Evolutionary conservation across 2,329 filamentous ascomycete genomes (phyloP).

Genomic region (Calonectria naviculata): DNA sequence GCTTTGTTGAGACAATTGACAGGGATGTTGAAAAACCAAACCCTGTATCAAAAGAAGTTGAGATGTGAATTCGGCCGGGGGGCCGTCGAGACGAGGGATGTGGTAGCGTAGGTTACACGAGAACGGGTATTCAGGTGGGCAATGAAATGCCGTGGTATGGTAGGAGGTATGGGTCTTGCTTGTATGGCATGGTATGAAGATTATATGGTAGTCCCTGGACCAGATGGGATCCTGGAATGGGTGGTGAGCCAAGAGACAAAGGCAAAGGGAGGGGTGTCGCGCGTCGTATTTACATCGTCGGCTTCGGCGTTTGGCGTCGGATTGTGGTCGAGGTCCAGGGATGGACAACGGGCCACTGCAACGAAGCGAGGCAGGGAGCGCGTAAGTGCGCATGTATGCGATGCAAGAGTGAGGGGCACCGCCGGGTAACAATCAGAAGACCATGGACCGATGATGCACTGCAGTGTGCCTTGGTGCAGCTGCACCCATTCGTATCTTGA

Average conservation of each 20-base stretch:
- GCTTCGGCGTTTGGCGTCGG: constrained; percentile 10
- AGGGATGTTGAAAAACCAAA: background rate
- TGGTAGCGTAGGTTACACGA: too few species aligned
- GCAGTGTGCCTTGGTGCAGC: background rate
- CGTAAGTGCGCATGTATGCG: background rate
- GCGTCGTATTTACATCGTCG: constrained; percentile 10
- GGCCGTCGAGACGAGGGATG: background rate
- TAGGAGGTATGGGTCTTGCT: background rate
- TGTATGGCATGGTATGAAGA: background rate
- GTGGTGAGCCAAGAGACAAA: constrained; percentile 4
- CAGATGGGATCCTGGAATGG: constrained; percentile 7
- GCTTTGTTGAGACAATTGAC: constrained; percentile 13
- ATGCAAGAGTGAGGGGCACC: constrained; percentile 1
- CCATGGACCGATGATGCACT: constrained; percentile 3
- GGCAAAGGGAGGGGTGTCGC: background rate
- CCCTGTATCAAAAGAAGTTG: background rate
- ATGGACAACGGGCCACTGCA: constrained; percentile 4
- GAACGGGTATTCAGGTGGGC: background rate
- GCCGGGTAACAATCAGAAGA: constrained; percentile 5
- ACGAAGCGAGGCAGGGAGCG: constrained; percentile 2
- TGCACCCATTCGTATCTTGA: background rate
- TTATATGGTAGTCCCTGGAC: background rate
- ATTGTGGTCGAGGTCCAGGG: constrained; percentile 16
- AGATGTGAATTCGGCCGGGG: background rate
- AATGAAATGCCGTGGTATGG: background rate